These are phyloP conservation scores for Talaromyces wortmannii DNA, from an alignment of 495 filamentous ascomycete genomes.

Conservation along the genomic window DNA sequence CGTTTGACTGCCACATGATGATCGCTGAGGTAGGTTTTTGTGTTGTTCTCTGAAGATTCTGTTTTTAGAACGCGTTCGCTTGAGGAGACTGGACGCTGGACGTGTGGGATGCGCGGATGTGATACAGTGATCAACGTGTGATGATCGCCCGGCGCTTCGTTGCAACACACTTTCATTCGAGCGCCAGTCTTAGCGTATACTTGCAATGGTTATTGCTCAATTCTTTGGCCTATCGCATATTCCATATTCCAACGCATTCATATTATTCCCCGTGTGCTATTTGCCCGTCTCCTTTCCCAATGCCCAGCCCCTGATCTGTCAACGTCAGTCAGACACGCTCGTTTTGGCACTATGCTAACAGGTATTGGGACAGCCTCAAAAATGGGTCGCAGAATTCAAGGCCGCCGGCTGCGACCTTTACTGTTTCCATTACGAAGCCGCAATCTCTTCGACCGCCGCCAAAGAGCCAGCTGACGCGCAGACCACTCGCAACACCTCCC, in stretches of 20 bases:
- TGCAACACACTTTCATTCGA: not conserved
- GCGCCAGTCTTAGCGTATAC: not conserved
- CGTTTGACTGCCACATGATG: slow-evolving; percentile 99
- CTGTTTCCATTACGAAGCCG: slow-evolving; percentile 99
- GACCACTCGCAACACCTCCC: slow-evolving; percentile 60
- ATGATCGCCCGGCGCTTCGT: not conserved
- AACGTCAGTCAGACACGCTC: no score
- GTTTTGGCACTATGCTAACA: not conserved
- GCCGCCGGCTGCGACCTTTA: slow-evolving; percentile 93
- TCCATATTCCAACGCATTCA: not conserved
- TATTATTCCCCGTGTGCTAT: not conserved
- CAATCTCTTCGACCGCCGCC: slow-evolving; percentile 73
- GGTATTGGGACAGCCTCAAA: slow-evolving; percentile 65
- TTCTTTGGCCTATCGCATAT: no score
- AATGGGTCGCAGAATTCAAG: slow-evolving; percentile 94
- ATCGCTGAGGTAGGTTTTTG: slow-evolving; percentile 70
- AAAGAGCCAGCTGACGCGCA: slow-evolving; percentile 59
- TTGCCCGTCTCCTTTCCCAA: not conserved
- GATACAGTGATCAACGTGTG: not conserved
- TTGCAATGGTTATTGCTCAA: not conserved
- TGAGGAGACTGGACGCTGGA: not conserved
- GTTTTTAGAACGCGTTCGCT: not conserved
- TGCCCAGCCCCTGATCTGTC: not conserved
- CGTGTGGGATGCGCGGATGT: not conserved
- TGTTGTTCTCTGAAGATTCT: not conserved